phyloP scores from a whole-genome alignment of 2,329 filamentous ascomycete species.

The Knufia fluminis region DNA sequence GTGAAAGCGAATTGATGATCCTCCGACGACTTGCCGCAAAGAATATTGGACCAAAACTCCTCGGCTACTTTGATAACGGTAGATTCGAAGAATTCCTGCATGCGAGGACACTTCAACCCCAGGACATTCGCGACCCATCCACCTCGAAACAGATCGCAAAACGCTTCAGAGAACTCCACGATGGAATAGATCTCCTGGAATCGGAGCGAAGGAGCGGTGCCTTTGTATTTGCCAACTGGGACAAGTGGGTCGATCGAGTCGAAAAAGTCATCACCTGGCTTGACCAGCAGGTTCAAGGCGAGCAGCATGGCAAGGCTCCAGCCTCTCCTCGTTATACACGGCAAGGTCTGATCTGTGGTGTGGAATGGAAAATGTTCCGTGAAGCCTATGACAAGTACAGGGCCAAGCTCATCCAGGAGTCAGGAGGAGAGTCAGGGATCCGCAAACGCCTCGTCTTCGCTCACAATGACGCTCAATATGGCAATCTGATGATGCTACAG shows the following conservation, averaged over 20 bases:
- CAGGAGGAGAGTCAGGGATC: slow-evolving; percentile 58
- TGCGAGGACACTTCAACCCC: slow-evolving; percentile 66
- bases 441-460: slow-evolving; percentile 77
- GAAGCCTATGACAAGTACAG: slow-evolving; percentile 68
- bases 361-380: slow-evolving; percentile 72
- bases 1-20: slow-evolving; percentile 80
- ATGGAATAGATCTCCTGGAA: slow-evolving; percentile 77
- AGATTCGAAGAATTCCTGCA: slow-evolving; percentile 93
- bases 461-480: slow-evolving; percentile 99
- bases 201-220: slow-evolving; percentile 71
- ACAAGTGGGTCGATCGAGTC: slow-evolving; percentile 68
- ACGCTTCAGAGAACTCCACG: slow-evolving; percentile 91
- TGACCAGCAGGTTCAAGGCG: slow-evolving; percentile 49
- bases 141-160: slow-evolving; percentile 92
- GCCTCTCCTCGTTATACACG: slow-evolving; percentile 15
- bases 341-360: slow-evolving; percentile 69
- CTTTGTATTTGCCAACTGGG: slow-evolving; percentile 86
- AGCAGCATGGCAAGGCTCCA: slow-evolving; percentile 27
- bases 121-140: slow-evolving; percentile 67
- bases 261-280: slow-evolving; percentile 45
- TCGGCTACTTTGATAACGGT: slow-evolving; percentile 89
- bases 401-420: slow-evolving; percentile 59
- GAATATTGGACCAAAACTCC: slow-evolving; percentile 80
- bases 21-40: slow-evolving; percentile 78
- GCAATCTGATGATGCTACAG: slow-evolving; percentile 80